Conservation (phyloP, 345 rosid genomes). For the Aquilaria sinensis region DNA sequence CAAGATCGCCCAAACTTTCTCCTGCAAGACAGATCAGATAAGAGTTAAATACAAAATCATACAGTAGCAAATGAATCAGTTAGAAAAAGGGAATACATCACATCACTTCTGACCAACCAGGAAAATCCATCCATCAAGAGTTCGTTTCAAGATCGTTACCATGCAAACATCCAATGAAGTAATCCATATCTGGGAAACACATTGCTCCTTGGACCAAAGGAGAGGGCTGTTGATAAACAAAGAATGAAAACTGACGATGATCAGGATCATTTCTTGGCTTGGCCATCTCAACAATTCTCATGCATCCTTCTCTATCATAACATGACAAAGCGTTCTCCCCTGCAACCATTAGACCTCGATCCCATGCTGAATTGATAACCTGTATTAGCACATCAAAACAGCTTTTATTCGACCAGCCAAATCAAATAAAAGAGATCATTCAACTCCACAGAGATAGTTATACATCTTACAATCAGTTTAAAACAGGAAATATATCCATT, state of each 20-base stretch:
- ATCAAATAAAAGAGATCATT: neutral
- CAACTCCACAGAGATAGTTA: too few species aligned
- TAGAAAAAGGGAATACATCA: too few species aligned
- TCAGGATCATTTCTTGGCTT: conserved; percentile 92
- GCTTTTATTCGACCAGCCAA: neutral
- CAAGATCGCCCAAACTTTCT: too few species aligned
- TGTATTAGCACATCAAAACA: conserved; percentile 19
- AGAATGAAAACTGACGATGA: conserved; percentile 58
- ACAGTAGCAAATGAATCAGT: too few species aligned
- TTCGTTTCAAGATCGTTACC: conserved; percentile 31
- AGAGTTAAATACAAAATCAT: too few species aligned
- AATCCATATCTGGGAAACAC: conserved; percentile 74
- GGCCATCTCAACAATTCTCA: conserved; percentile 73
- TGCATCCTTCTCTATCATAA: conserved; percentile 63
- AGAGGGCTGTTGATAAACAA: conserved; percentile 74
- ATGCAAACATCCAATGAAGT: conserved; percentile 74
- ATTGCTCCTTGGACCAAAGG: conserved; percentile 62
- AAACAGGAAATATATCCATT: too few species aligned
- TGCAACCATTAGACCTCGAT: conserved; percentile 51
- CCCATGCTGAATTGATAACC: conserved; percentile 92
- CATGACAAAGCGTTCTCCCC: conserved; percentile 72
- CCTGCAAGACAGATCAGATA: too few species aligned
- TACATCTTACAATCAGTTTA: too few species aligned
- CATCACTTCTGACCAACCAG: neutral
- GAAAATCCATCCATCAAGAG: neutral